Evolutionary conservation across 1,284 basidiomycete genomes (phyloP), one percentile per base, ranked within the genome.

Genomic region (Cutaneotrichosporon cyanovorans): DNA sequence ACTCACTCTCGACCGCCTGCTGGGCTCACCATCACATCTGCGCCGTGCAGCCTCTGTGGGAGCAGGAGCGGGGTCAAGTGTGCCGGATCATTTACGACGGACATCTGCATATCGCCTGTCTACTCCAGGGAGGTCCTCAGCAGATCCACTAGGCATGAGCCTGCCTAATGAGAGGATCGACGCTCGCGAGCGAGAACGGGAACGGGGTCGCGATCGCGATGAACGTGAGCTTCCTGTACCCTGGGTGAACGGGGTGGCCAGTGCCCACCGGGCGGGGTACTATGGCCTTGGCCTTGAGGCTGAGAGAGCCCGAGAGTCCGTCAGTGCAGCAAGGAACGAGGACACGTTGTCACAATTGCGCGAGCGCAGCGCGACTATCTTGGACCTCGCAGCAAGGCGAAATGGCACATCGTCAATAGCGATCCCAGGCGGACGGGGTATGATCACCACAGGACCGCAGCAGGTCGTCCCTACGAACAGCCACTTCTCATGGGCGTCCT

Each of bases 141-240:
- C 12, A 7, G 14, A 14, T 1, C 16, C 20, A 16, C 35, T 48
- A 8, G 47, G 47, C 23, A 48, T 48, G 47, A 43, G 41, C 23
- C 42, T 21, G 19, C 47, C 47, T 1, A 48, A 48, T 42, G 33
- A 40, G 7, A 37, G 31, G 2, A 48, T 48, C 25, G 37, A 48
- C 20, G 6, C 15, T 19, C 18, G 34, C 11, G 22, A 14, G 12
- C 37, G 37, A 16, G 16, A 21, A 12, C 28, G 25, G 14, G 43
- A 37, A 3, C 38, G 42, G 15, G 42, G 38, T 5, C 36, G 39
- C 19, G 39, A 40, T 14, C 25, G 39, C 30, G 39, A 28, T 28
- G 25, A 28, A 7, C 25, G 25, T 28, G 25, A 28, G 12, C 25
- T 28, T 7, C 25, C 25, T 7, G 31, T 16, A n/a, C 35, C 46